Conservation (phyloP, 129 eudicot species). For the Flaveria sonorensis region DNA sequence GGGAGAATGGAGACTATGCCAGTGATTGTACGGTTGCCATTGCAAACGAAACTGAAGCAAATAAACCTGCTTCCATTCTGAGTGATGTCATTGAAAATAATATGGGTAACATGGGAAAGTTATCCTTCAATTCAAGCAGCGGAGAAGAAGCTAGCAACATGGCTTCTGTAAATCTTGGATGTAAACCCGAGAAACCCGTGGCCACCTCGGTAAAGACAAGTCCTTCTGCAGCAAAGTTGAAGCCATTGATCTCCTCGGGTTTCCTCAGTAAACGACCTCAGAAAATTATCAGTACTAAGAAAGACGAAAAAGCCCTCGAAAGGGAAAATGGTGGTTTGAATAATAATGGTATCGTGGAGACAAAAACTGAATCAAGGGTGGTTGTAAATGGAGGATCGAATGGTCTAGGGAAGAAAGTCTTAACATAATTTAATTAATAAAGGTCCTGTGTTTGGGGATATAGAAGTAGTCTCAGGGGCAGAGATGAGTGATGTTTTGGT, state of each 20-base stretch:
- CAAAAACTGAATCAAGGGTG: constrained; percentile 15
- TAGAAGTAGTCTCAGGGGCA: constrained; percentile 29
- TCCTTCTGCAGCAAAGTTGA: constrained; percentile 31
- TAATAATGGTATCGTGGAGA: constrained; percentile 1
- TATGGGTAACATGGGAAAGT: not conserved
- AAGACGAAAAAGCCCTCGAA: constrained; percentile 31
- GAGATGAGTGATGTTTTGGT: constrained; percentile 30
- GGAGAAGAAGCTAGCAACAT: constrained; percentile 25
- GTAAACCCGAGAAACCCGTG: constrained; percentile 16
- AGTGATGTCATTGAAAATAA: constrained; percentile 17
- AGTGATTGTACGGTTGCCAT: constrained; percentile 14
- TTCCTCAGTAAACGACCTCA: constrained; percentile 47
- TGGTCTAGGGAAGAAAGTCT: constrained; percentile 6
- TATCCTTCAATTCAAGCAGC: constrained; percentile 6
- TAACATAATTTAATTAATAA: constrained; percentile 22
- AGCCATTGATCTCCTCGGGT: constrained; percentile 52
- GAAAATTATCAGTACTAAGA: constrained; percentile 22
- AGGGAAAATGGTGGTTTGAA: constrained; percentile 9
- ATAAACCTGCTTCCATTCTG: constrained; percentile 14
- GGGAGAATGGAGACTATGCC: constrained; percentile 29
- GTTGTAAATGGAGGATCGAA: constrained; percentile 29
- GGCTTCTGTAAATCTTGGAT: constrained; percentile 16
- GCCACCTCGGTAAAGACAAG: constrained; percentile 21
- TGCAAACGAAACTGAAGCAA: constrained; percentile 18
- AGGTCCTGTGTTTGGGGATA: constrained; percentile 30